Conservation (phyloP, 1,284 basidiomycete species). For the Mrakiaceae sp. region DNA sequence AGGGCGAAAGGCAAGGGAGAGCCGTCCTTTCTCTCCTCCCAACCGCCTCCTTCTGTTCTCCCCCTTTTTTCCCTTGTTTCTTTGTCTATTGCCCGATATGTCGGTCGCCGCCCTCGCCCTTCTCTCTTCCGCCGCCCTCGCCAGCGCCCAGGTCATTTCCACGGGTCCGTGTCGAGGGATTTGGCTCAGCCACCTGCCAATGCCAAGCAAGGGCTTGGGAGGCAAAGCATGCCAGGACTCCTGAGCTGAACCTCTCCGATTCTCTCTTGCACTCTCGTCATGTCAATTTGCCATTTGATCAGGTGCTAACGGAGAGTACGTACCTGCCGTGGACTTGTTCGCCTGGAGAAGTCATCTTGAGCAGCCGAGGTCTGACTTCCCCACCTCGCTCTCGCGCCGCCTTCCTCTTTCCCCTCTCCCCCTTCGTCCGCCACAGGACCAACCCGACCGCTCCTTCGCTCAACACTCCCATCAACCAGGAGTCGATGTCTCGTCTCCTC, state of each 20-base stretch:
- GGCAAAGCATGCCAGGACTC: not conserved
- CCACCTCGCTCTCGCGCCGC: not conserved
- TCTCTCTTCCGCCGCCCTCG: conserved; percentile 1
- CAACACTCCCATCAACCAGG: conserved; percentile 33
- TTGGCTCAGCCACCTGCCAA: not conserved
- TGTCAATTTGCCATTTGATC: too few relatives aligned
- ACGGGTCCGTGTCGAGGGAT: not conserved
- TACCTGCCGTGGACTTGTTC: too few relatives aligned
- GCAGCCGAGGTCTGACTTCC: not conserved
- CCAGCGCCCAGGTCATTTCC: conserved; percentile 2
- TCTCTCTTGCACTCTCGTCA: too few relatives aligned
- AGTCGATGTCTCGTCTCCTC: conserved; percentile 30
- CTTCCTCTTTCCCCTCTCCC: not conserved
- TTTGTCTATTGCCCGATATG: not conserved
- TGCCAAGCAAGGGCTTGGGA: not conserved
- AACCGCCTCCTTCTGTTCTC: not conserved
- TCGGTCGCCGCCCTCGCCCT: not conserved
- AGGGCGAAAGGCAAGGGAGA: too few relatives aligned
- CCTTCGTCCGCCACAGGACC: not conserved
- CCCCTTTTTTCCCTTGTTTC: not conserved
- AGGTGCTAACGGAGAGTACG: too few relatives aligned
- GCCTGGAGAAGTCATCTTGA: not conserved
- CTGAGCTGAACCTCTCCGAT: not conserved
- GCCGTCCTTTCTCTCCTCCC: not conserved
- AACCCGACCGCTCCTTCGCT: conserved; percentile 4